These are phyloP conservation scores for Colletotrichum karsti DNA, from an alignment of 2,329 filamentous ascomycete genomes.

Conservation along the genomic window DNA sequence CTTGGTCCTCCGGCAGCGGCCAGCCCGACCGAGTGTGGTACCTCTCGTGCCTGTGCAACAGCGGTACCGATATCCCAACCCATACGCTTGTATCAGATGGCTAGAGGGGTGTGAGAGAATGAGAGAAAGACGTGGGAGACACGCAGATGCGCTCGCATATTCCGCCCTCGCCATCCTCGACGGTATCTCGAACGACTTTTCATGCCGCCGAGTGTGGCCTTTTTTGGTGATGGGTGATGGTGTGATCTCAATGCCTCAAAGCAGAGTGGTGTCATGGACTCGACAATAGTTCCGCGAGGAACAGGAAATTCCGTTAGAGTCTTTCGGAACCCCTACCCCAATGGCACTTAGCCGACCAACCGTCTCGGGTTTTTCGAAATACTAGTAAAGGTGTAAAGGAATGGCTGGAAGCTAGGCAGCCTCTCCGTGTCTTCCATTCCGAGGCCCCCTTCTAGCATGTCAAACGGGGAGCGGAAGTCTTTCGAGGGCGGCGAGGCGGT, in stretches of 20 bases:
- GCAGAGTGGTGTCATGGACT: neutral
- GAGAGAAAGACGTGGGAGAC: neutral
- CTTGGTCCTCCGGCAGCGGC: constrained; percentile 16
- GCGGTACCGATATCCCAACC: too few species aligned
- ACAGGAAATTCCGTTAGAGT: neutral
- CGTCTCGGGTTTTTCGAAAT: neutral
- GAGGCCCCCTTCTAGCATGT: constrained; percentile 1
- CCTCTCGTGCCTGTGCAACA: neutral
- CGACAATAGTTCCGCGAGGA: neutral
- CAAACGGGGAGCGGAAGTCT: neutral
- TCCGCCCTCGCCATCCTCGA: neutral
- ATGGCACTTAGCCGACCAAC: neutral
- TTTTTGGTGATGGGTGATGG: neutral
- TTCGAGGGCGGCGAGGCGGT: constrained; percentile 2
- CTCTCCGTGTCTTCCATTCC: neutral
- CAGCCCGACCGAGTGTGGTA: constrained; percentile 14
- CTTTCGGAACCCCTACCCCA: neutral
- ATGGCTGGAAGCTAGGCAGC: neutral
- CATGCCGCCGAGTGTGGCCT: neutral
- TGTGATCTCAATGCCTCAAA: neutral
- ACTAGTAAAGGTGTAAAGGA: neutral
- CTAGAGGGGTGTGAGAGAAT: neutral
- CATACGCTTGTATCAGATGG: too few species aligned
- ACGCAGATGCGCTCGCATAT: neutral
- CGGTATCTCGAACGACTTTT: neutral